Percentiles rank a stretch among this genome's conserved stretches.
Evolutionary conservation across 495 filamentous ascomycete genomes (phyloP).

Genomic region (Penicillium alfredii): DNA sequence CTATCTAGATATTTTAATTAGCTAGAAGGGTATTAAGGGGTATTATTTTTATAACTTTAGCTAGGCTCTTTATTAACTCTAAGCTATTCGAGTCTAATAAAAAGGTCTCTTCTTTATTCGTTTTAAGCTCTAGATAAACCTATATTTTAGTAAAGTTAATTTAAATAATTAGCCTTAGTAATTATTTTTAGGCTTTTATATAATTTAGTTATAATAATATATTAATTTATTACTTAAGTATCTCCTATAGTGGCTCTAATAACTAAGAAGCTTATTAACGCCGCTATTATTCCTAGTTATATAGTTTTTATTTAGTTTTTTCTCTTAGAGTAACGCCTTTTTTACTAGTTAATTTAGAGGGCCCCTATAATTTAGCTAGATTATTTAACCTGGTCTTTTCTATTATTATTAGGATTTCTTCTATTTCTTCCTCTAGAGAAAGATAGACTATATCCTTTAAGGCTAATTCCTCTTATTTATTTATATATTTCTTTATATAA

Average conservation of each 20-base stretch:
- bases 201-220: conserved; percentile 3
- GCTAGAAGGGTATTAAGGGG: no score
- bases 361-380: not conserved
- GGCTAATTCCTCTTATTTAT: conserved; percentile 4
- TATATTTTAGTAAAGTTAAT: no score
- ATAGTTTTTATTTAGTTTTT: conserved; percentile 2
- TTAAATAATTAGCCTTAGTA: conserved; percentile 2
- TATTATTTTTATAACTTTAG: no score
- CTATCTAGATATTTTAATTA: no score
- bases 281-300: conserved; percentile 2
- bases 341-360: not conserved
- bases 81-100: no score
- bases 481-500: conserved; percentile 2
- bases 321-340: conserved; percentile 4
- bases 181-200: not conserved
- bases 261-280: conserved; percentile 1
- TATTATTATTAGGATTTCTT: not conserved
- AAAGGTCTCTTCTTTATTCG: no score
- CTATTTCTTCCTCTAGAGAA: conserved; percentile 2
- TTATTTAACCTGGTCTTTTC: conserved; percentile 1
- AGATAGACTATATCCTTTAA: not conserved
- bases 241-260: conserved; percentile 1
- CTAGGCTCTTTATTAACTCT: no score
- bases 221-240: conserved; percentile 7
- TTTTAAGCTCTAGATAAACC: no score